Evolutionary conservation across 2,329 filamentous ascomycete species (phyloP), one percentile per base, ranked within the genome.

Genomic region (Sarocladium strictum): DNA sequence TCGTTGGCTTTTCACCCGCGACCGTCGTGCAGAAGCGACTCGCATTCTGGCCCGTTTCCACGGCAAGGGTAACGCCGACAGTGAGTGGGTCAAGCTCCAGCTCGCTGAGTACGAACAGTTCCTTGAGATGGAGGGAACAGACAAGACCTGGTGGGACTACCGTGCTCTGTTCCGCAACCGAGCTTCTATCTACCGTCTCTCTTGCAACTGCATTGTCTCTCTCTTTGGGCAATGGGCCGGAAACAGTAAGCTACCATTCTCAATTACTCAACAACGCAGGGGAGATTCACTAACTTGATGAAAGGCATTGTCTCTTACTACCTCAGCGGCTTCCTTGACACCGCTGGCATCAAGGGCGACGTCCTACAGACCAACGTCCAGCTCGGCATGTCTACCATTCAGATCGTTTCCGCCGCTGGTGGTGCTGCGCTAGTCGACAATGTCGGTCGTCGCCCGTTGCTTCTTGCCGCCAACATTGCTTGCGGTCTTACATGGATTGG

Each of bases 61-160:
- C 55, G 73, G 74, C 15, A 64, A 69, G n/a, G 76, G 74, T 2
- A 73, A 77, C 58, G 55, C 54, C 0, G 59, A 65, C 0, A 64
- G 60, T 6, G 61, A 61, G 2, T 69, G 65, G 65, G 67, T 69
- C 0, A 62, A 60, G 55, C 65, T 69, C 0, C 67, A 76, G 54
- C 63, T 76, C 17, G 64, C 62, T 6, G 75, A 78, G 62, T 76
- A 75, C 35, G 71, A 76, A 55, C 67, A 75, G 47, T 58, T 69
- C 21, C 69, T 78, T 14, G 67, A 75, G 56, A 64, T 72, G 59
- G 68, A 76, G 54, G 75, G 75, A 32, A 65, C 70, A 12, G 74
- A 77, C 57, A 77, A 76, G 65, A 63, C 67, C 54, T 76, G 73
- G 72, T 76, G 72, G 72, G 74, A 77, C 60, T 77, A 77, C 60